Percentiles rank a stretch among this genome's conserved stretches.
Conservation (phyloP, 1,284 basidiomycete genomes). For the Pseudozyma tsukubaensis region DNA sequence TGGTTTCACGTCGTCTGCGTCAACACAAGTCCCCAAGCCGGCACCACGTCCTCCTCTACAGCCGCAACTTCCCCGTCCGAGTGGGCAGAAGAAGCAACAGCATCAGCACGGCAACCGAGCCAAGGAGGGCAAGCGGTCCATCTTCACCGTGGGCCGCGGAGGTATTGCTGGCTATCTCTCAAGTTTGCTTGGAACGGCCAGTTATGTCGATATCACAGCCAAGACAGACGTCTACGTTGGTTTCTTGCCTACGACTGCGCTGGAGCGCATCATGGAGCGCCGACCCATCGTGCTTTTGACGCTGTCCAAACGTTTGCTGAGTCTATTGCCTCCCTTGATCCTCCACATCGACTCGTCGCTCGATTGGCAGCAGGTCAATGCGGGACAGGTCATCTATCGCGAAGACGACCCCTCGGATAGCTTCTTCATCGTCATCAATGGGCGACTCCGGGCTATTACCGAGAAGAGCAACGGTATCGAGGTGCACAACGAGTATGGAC, state of each 20-base stretch:
- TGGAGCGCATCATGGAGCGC: slow-evolving; percentile 90
- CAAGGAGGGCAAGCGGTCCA: slow-evolving; percentile 51
- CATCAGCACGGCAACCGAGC: slow-evolving; percentile 14
- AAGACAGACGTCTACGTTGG: slow-evolving; percentile 98
- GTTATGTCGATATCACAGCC: slow-evolving; percentile 94
- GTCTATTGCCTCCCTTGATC: slow-evolving; percentile 91
- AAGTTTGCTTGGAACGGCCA: slow-evolving; percentile 88
- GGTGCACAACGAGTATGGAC: slow-evolving; percentile 92
- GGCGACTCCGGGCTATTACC: slow-evolving; percentile 84
- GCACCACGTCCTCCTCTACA: slow-evolving; percentile 5
- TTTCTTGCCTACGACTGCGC: slow-evolving; percentile 86
- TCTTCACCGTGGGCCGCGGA: slow-evolving; percentile 90
- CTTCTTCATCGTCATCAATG: slow-evolving; percentile 97
- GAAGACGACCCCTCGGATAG: slow-evolving; percentile 90
- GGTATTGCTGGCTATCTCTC: slow-evolving; percentile 98
- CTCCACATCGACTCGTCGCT: slow-evolving; percentile 96
- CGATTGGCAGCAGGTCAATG: slow-evolving; percentile 97
- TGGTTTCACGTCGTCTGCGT: not conserved
- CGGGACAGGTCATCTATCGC: slow-evolving; percentile 89
- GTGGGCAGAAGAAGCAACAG: not conserved
- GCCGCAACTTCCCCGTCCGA: not conserved
- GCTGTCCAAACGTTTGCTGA: slow-evolving; percentile 93
- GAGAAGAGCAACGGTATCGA: slow-evolving; percentile 75
- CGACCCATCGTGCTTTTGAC: slow-evolving; percentile 94
- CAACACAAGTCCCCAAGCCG: slow-evolving; percentile 8